phyloP scores from a whole-genome alignment of 176 grass and related monocot species.

The Ananas comosus region DNA sequence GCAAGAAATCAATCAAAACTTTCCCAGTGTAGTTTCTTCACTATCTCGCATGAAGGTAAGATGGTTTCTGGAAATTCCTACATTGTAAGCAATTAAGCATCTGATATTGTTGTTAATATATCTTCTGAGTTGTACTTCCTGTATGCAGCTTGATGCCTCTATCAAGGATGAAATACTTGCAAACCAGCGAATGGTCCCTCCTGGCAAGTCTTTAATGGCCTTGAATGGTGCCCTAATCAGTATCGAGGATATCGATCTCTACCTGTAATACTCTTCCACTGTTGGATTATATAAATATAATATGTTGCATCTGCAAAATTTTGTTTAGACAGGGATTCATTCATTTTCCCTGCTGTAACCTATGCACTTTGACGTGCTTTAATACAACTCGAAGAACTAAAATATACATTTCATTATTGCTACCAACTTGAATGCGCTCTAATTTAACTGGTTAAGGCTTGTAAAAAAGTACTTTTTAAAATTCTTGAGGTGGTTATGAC shows the following conservation, averaged over 20 bases:
- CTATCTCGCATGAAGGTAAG: constrained; percentile 91
- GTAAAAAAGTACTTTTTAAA: background rate
- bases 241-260: constrained; percentile 98
- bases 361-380: background rate
- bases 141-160: constrained; percentile 62
- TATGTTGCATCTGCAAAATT: background rate
- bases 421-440: too few species aligned
- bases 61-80: constrained; percentile 4
- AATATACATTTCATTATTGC: too few species aligned
- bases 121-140: constrained; percentile 14
- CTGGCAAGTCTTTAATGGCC: constrained; percentile 97
- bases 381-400: background rate
- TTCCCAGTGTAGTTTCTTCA: constrained; percentile 92
- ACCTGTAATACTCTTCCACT: constrained; percentile 48
- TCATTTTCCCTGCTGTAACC: too few species aligned
- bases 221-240: constrained; percentile 96
- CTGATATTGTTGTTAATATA: constrained; percentile 5
- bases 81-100: constrained; percentile 1
- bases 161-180: constrained; percentile 89
- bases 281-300: background rate
- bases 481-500: background rate
- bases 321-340: too few species aligned
- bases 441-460: background rate
- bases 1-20: constrained; percentile 99
- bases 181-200: constrained; percentile 95